Evolutionary conservation across 73 alveolate genomes (phyloP).

Genomic region (Paramecium pentaurelia): DNA sequence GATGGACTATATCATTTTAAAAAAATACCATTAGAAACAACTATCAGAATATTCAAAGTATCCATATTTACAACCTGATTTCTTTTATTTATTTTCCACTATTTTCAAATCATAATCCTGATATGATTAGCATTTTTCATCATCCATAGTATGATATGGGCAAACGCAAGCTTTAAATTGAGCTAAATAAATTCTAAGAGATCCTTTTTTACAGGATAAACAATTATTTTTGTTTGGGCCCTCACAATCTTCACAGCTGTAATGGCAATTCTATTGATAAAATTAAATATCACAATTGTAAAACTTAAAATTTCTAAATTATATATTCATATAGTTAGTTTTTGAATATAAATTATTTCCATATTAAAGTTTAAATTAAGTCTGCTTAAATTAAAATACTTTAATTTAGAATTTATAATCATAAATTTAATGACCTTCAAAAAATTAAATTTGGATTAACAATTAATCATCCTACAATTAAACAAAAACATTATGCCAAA

Average conservation of each 20-base stretch:
- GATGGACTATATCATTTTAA: background rate
- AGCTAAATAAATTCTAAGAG: background rate
- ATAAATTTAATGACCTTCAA: background rate
- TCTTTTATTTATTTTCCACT: background rate
- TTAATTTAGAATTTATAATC: background rate
- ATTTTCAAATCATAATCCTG: background rate
- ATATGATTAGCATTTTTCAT: background rate
- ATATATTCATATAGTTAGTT: background rate
- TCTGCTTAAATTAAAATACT: background rate
- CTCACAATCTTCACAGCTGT: background rate
- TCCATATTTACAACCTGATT: background rate
- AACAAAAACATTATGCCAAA: background rate
- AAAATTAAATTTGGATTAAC: background rate
- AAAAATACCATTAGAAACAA: background rate
- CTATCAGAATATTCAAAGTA: background rate
- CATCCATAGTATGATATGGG: background rate
- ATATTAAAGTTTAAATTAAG: background rate
- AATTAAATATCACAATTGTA: background rate
- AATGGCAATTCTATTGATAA: background rate
- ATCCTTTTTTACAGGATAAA: background rate
- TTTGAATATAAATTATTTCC: background rate
- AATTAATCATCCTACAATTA: background rate
- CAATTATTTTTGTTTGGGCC: background rate
- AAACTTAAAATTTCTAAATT: background rate
- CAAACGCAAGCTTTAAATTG: background rate